Conservation (phyloP, 1,139 yeast species). For the Taphrina deformans region DNA sequence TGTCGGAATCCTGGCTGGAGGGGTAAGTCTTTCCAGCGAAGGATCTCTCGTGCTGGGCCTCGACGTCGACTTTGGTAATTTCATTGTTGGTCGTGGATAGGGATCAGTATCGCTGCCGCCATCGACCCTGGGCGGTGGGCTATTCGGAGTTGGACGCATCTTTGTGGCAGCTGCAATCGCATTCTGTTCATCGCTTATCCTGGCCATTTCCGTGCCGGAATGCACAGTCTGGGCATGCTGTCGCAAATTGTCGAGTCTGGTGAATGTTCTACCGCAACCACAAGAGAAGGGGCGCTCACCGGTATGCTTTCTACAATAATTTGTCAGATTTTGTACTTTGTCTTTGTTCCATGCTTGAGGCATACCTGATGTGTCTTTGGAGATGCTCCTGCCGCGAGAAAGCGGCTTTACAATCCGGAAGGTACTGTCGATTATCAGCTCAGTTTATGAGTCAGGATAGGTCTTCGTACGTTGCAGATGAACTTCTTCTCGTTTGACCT, state of each 20-base stretch:
- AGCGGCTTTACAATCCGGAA: constrained; percentile 80
- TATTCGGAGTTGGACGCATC: constrained; percentile 12
- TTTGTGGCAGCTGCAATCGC: constrained; percentile 24
- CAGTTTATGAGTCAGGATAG: too few species aligned
- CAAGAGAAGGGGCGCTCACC: constrained; percentile 95
- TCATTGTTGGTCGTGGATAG: constrained; percentile 10
- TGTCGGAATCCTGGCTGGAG: neutral
- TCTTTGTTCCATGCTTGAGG: neutral
- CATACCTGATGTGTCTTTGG: constrained; percentile 68
- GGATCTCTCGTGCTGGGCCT: constrained; percentile 4
- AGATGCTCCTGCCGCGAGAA: constrained; percentile 87
- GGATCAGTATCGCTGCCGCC: constrained; percentile 22
- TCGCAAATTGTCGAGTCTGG: constrained; percentile 80
- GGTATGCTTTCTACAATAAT: constrained; percentile 68
- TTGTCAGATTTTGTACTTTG: neutral
- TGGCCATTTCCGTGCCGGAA: constrained; percentile 55
- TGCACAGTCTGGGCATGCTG: constrained; percentile 94
- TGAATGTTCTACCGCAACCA: constrained; percentile 77
- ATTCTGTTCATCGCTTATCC: constrained; percentile 17
- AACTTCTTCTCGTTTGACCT: constrained; percentile 24
- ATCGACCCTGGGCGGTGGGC: constrained; percentile 13
- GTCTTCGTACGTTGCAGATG: constrained; percentile 4
- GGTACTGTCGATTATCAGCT: too few species aligned
- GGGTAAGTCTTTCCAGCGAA: neutral
- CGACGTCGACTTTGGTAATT: neutral